Base-by-base conservation (phyloP, 1,139 yeast species). In the Suhomyces wounanorum region DNA sequence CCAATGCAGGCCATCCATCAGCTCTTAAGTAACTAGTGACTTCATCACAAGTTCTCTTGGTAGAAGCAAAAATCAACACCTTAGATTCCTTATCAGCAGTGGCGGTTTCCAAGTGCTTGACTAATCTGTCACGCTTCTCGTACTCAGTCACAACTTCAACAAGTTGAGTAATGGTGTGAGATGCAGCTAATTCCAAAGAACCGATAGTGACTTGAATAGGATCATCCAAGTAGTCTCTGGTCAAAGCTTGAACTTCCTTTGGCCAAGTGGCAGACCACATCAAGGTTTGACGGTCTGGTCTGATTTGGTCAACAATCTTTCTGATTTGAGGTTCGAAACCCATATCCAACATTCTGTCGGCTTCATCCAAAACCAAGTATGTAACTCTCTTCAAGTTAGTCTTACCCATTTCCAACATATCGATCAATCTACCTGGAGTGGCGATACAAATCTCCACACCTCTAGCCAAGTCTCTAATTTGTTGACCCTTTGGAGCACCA, bases 251-350 rank as follows among this genome's bases (percentile, higher is more conserved):
- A 57, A 94, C 98, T 73, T 90, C 96, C 81, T 91, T 91, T 66
- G 99, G 99, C 99, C 99, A 94, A 51, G 99, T 94, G 61, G 99
- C 99, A 59, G 98, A 91, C 98, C 98, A 94, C 97, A 94, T 89
- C 68, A 94, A 82, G 55, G 99, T 94, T 79, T 94, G 99, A 77
- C 97, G 88, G 71, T 91, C 97, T 56, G 97, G 97, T 77, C 97
- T 86, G 68, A 90, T 90, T 79, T 89, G 96, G 65, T 89, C 96
- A 61, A 91, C 90, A 71, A 90, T 91, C 77, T 89, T 89, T 79
- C 97, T 84, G 72, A 90, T 90, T 78, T 89, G 96, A 59, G 96
- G 96, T 77, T 90, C 97, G 71, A 90, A 90, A 68, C 97, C 97
- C 97, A 90, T 90, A 78, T 91, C 97, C 77, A 90, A 83, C 95